Base-by-base conservation (phyloP, 805 yeast species). In the Pichia rugopelliculosa region DNA sequence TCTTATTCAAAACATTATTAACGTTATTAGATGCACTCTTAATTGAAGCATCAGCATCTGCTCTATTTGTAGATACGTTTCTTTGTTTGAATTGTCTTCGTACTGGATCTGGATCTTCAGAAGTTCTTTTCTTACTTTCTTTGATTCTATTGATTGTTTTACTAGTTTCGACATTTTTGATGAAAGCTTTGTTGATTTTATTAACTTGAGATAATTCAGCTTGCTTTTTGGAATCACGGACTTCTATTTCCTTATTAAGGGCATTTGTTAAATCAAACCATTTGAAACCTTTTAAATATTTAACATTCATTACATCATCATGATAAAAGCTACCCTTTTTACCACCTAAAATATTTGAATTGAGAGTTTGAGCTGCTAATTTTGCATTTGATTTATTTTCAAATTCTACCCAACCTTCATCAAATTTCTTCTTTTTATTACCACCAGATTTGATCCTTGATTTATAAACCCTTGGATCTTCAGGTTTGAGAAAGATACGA, bases 361-460 rank as follows among this genome's bases (percentile, higher is more conserved):
- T 93, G 59, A 93, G 68, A 0, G 97, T 84, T 10, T 72, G 72
- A 3, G 93, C 96, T 51, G 96, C 89, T 33, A 88, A 65, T 61
- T 91, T 91, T 1, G 98, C 99, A 58, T 88, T 87, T 56, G 76
- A 77, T 61, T 93, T 93, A 59, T 79, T 78, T 23, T 75, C 69
- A 65, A 87, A 93, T 67, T 93, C 99, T 8, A 86, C 93, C 99
- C 99, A 93, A 13, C 99, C 99, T 70, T 91, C 99, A 25, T 84
- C 87, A 60, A 78, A 93, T 68, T 77, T 84, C 60, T 76, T 75
- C 66, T 90, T 90, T 64, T 88, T 89, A 65, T 91, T 93, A 21
- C 99, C 98, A 13, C 98, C 98, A 53, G 79, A 76, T 58, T 84
- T 85, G 20, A 87, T 80, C 57, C 99, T 72, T 43, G 75, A 73